These are phyloP conservation scores for Curvularia lunata DNA, from an alignment of 2,329 filamentous ascomycete species.

Conservation along the genomic window DNA sequence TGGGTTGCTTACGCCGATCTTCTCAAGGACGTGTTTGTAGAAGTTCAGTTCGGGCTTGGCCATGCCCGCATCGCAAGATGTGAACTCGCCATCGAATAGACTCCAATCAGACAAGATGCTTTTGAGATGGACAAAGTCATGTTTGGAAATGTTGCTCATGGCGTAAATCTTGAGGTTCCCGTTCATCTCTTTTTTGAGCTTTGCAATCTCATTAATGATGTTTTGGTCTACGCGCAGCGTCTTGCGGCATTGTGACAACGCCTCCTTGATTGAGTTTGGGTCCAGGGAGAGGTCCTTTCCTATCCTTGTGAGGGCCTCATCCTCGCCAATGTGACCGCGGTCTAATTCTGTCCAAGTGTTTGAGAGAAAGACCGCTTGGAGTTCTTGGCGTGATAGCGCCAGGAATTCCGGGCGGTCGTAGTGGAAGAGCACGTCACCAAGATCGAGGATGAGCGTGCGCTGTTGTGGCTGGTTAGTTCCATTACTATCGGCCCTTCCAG, in stretches of 20 bases:
- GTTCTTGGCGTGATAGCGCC: constrained; percentile 22
- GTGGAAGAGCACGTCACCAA: constrained; percentile 47
- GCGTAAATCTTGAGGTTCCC: constrained; percentile 33
- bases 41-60: constrained; percentile 47
- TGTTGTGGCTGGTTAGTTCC: neutral
- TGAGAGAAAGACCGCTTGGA: constrained; percentile 36
- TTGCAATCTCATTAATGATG: constrained; percentile 29
- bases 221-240: constrained; percentile 34
- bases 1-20: constrained; percentile 18
- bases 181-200: constrained; percentile 20
- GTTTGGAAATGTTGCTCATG: constrained; percentile 44
- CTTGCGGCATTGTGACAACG: constrained; percentile 36
- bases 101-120: constrained; percentile 36
- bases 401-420: constrained; percentile 37
- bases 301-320: constrained; percentile 21
- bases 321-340: constrained; percentile 31
- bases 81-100: constrained; percentile 46
- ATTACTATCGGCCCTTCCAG: neutral
- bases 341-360: constrained; percentile 40
- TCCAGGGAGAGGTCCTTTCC: constrained; percentile 32
- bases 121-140: constrained; percentile 36
- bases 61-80: constrained; percentile 43
- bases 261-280: constrained; percentile 31
- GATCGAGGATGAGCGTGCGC: constrained; percentile 41
- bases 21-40: constrained; percentile 41